Conservation (phyloP, 2,329 filamentous ascomycete genomes). For the Trichothecium roseum region DNA sequence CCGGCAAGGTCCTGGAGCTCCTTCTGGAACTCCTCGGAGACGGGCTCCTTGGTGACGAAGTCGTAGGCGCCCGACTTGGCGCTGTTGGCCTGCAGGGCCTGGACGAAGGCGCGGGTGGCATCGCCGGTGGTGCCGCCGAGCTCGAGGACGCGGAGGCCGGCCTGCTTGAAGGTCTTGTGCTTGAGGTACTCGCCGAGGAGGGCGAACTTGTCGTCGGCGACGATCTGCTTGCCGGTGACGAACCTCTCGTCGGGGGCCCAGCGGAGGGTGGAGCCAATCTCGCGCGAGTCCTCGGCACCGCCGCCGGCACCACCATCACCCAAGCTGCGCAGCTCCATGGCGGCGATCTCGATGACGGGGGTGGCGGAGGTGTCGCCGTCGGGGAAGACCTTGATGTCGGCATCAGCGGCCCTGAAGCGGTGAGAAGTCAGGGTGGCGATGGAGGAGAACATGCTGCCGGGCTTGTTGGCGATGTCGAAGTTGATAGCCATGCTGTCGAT, state of each 20-base stretch:
- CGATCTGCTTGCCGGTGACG: slow-evolving; percentile 2
- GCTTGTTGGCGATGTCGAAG: not conserved
- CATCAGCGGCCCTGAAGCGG: no score
- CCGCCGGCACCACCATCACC: not conserved
- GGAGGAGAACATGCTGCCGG: not conserved
- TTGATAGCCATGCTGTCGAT: slow-evolving; percentile 2
- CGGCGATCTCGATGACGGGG: not conserved
- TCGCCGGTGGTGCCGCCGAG: not conserved
- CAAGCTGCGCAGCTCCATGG: slow-evolving; percentile 1
- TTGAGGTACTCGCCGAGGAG: slow-evolving; percentile 1
- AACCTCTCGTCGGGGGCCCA: slow-evolving; percentile 5
- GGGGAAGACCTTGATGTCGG: no score
- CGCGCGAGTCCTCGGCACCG: not conserved
- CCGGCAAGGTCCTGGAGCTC: not conserved
- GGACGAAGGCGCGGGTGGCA: not conserved
- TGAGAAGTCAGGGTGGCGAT: not conserved
- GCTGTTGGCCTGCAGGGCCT: not conserved
- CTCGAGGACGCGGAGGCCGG: slow-evolving; percentile 1
- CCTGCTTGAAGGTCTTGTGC: slow-evolving; percentile 2
- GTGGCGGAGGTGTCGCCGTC: no score
- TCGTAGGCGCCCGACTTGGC: not conserved
- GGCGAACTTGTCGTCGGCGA: not conserved
- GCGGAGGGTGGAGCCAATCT: slow-evolving; percentile 5
- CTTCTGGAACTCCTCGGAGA: not conserved
- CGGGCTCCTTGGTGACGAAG: not conserved